Evolutionary conservation across 2,329 filamentous ascomycete genomes (phyloP).

Genomic region (Penicillium decumbens): DNA sequence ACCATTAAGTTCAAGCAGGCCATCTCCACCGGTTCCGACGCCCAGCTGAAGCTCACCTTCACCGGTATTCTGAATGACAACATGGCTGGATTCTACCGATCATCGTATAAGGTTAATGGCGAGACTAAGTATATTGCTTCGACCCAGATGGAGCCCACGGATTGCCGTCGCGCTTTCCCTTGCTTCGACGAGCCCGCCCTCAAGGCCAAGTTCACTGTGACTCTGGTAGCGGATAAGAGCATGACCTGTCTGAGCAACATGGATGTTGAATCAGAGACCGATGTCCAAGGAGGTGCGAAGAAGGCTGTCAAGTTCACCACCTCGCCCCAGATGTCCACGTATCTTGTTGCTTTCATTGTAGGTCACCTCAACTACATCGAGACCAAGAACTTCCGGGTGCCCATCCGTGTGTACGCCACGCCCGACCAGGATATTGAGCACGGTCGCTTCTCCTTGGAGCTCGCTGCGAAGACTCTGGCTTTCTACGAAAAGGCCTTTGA

Average conservation of each 20-base stretch:
- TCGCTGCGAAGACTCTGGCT: conserved; percentile 80
- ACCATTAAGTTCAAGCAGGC: conserved; percentile 72
- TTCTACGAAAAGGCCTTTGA: conserved; percentile 97
- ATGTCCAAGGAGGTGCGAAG: conserved; percentile 64
- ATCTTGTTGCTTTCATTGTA: conserved; percentile 88
- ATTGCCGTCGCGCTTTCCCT: conserved; percentile 86
- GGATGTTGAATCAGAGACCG: conserved; percentile 78
- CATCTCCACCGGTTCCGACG: conserved; percentile 70
- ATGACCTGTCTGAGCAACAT: conserved; percentile 95
- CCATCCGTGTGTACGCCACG: conserved; percentile 89
- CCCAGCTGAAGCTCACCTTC: conserved; percentile 72
- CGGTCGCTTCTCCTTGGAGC: conserved; percentile 81
- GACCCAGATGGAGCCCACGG: conserved; percentile 94
- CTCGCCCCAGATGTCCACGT: conserved; percentile 92
- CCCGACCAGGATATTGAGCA: conserved; percentile 86
- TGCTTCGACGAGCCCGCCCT: conserved; percentile 95
- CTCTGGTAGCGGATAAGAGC: conserved; percentile 82
- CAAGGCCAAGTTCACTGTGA: conserved; percentile 89
- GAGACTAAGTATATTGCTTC: conserved; percentile 78
- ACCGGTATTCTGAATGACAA: conserved; percentile 80
- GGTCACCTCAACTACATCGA: conserved; percentile 93
- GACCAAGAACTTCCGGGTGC: conserved; percentile 83
- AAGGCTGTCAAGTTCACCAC: conserved; percentile 90
- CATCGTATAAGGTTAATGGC: conserved; percentile 85
- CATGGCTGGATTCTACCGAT: conserved; percentile 97